Evolutionary conservation across 148 eudicot species (phyloP).

Genomic region (Fagopyrum esculentum): DNA sequence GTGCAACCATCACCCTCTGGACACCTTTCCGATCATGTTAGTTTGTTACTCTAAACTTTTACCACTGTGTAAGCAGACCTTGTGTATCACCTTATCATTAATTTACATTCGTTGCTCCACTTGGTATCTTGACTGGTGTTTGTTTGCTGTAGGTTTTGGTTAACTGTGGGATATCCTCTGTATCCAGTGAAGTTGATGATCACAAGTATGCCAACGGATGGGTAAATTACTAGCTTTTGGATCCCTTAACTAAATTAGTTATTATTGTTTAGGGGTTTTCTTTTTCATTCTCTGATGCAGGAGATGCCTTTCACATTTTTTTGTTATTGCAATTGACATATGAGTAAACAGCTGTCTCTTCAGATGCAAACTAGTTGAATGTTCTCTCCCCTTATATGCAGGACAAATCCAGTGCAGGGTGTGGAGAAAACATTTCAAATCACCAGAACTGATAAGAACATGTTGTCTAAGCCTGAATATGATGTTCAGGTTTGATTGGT

Average conservation of each 20-base stretch:
- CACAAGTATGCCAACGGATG: conserved; percentile 38
- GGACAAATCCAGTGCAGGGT: conserved; percentile 46
- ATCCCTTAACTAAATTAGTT: neutral
- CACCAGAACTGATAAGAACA: conserved; percentile 45
- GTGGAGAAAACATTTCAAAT: conserved; percentile 56
- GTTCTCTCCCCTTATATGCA: conserved; percentile 9
- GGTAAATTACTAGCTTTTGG: conserved; percentile 28
- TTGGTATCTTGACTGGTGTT: neutral
- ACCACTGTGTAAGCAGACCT: neutral
- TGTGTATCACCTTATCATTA: neutral
- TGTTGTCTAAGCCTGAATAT: conserved; percentile 43
- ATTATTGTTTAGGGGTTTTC: neutral
- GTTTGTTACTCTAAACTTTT: too few species aligned
- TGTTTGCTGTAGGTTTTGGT: conserved; percentile 45
- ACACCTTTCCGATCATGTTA: too few species aligned
- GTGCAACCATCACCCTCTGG: too few species aligned
- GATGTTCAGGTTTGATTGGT: conserved; percentile 44
- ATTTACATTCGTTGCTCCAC: neutral
- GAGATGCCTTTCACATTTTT: neutral
- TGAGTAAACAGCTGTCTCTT: neutral
- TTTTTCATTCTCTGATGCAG: neutral
- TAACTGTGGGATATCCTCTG: conserved; percentile 34
- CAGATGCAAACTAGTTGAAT: neutral
- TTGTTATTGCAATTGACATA: neutral
- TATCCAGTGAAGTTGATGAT: conserved; percentile 43